Conservation (phyloP, 345 rosid species). For the Luvunga scandens region DNA sequence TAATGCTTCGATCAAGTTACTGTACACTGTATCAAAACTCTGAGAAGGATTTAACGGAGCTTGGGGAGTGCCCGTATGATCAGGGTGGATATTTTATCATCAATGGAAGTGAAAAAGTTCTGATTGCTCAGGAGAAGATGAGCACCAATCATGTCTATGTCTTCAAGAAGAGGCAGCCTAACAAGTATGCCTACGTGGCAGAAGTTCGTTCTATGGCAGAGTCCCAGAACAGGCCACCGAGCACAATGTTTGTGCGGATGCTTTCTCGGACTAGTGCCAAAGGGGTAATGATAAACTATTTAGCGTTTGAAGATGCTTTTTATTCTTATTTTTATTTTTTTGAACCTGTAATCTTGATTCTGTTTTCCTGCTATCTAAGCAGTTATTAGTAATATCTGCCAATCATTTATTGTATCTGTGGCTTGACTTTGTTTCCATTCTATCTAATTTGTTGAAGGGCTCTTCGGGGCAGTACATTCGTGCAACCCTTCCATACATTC, state of each 20-base stretch:
- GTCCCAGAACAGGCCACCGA: slow-evolving; percentile 90
- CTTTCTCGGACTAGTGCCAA: slow-evolving; percentile 96
- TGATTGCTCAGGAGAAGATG: slow-evolving; percentile 99
- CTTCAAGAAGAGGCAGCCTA: slow-evolving; percentile 96
- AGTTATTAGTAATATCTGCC: not conserved
- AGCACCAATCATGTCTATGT: slow-evolving; percentile 98
- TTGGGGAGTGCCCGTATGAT: slow-evolving; percentile 98
- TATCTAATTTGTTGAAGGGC: slow-evolving; percentile 47
- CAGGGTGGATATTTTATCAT: slow-evolving; percentile 98
- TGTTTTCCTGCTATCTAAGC: not conserved
- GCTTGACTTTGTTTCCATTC: not conserved
- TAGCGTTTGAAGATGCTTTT: not conserved
- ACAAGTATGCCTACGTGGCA: slow-evolving; percentile 81
- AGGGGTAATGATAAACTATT: slow-evolving; percentile 58
- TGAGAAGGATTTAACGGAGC: slow-evolving; percentile 96
- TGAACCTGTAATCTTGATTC: not conserved
- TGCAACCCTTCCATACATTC: slow-evolving; percentile 94
- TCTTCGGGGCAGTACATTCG: slow-evolving; percentile 95
- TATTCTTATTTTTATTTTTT: not conserved
- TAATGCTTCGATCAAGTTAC: slow-evolving; percentile 96
- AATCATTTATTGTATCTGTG: not conserved
- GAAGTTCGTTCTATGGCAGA: slow-evolving; percentile 99
- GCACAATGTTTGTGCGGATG: slow-evolving; percentile 99
- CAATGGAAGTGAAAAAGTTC: slow-evolving; percentile 98
- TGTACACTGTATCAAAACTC: slow-evolving; percentile 87